These are phyloP conservation scores for Chloranthus sessilifolius DNA, from an alignment of 164 flowering plant species.

Conservation along the genomic window DNA sequence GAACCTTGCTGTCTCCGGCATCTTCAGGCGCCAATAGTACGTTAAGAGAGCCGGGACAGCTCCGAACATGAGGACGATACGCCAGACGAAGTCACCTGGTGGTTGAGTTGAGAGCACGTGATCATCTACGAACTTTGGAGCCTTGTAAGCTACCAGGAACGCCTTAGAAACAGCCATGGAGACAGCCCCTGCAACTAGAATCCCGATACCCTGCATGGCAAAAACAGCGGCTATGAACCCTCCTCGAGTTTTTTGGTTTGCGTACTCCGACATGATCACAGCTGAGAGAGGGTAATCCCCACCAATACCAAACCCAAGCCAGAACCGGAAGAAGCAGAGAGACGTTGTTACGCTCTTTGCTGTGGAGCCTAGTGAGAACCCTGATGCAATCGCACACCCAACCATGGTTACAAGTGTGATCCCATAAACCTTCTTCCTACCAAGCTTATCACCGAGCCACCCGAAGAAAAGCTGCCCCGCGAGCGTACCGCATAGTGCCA, in stretches of 20 bases:
- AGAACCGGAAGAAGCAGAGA: conserved; percentile 33
- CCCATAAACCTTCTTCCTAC: conserved; percentile 50
- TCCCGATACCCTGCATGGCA: conserved; percentile 25
- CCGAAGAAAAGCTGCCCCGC: conserved; percentile 51
- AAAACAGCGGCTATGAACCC: conserved; percentile 22
- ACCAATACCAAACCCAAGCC: conserved; percentile 25
- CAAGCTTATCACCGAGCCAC: conserved; percentile 55
- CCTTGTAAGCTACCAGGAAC: conserved; percentile 15
- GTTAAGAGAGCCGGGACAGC: conserved; percentile 45
- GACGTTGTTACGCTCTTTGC: conserved; percentile 29
- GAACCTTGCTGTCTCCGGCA: conserved; percentile 55
- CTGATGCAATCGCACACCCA: conserved; percentile 46
- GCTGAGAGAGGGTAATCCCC: conserved; percentile 27
- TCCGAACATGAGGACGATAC: conserved; percentile 48
- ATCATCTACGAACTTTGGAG: conserved; percentile 4
- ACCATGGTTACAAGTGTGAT: conserved; percentile 51
- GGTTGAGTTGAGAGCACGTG: conserved; percentile 30
- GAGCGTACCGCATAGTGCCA: conserved; percentile 49
- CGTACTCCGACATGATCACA: conserved; percentile 24
- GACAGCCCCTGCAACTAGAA: conserved; percentile 20
- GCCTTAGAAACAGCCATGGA: conserved; percentile 17
- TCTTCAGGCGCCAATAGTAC: conserved; percentile 47
- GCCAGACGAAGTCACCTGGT: conserved; percentile 38
- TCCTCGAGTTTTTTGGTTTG: conserved; percentile 19
- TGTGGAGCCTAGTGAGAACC: conserved; percentile 39